Evolutionary conservation across 768 basidiomycete species (phyloP), one percentile per base, ranked within the genome.

Genomic region (Galerina marginata): DNA sequence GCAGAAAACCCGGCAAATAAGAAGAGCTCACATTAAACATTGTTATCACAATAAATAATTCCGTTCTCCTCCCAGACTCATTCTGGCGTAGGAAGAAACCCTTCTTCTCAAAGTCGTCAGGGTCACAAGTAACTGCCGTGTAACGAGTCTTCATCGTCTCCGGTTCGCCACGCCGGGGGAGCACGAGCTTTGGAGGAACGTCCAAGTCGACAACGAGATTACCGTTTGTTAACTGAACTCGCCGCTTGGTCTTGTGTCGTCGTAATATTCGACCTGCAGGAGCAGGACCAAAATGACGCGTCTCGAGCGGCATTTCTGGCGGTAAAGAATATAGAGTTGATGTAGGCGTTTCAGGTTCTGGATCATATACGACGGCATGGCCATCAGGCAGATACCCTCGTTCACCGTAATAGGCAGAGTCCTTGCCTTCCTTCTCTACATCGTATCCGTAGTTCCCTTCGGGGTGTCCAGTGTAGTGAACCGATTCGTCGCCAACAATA

Each of bases 111-210:
- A 96, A 97, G 37, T 96, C 90, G 70, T 98, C 92, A 1, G 96
- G 95, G 70, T 95, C 94, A 72, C 95, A 94, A 9, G 95, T 97
- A 5, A 96, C 91, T 0, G 93, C 95, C 5, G 95, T 95, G 72
- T 90, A 94, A 59, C 91, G 81, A 23, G 88, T 86, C 69, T 85
- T 83, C 65, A 79, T 86, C 70, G 89, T 92, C 74, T 95, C 92
- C 46, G 85, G 80, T 66, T 89, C 84, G 58, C 89, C 85, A 47
- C 82, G 74, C 67, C 91, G 74, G 33, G 91, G 89, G 59, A 97
- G 74, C 16, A 95, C 85, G 42, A 98, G 80, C 67, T 90, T 90
- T 3, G 92, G 87, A 6, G 96, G 96, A 2, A 97, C 92, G 48
- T 86, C 82, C 57, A 95, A 78, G 64, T 95, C 89, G 14, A 95